A percentile compares a stretch with the other conserved stretches of the same genome.
Evolutionary conservation across 2,329 filamentous ascomycete genomes (phyloP).

Genomic region (Cladosporium austrohemisphaericum): DNA sequence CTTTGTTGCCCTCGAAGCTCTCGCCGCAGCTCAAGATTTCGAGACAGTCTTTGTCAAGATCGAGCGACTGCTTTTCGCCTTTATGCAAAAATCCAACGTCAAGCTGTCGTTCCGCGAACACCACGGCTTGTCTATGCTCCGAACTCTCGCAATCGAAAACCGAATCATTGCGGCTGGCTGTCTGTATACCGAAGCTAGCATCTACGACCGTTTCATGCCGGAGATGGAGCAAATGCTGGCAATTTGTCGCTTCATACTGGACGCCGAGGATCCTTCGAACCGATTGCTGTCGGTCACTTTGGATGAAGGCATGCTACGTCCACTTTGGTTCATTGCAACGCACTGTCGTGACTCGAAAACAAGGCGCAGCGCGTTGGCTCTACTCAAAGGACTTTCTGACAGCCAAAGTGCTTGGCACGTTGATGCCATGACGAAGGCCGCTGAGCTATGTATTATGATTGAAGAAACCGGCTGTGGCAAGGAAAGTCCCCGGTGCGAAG

Average conservation of each 20-base stretch:
- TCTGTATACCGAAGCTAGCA: slow-evolving; percentile 26
- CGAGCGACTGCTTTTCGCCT: slow-evolving; percentile 27
- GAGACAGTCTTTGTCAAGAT: slow-evolving; percentile 25
- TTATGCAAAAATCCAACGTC: slow-evolving; percentile 28
- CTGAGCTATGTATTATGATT: slow-evolving; percentile 22
- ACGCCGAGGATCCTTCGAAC: slow-evolving; percentile 26
- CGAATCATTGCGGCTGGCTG: slow-evolving; percentile 27
- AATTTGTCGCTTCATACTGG: slow-evolving; percentile 28
- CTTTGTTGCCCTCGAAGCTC: slow-evolving; percentile 26
- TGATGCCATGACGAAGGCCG: slow-evolving; percentile 25
- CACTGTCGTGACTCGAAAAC: slow-evolving; percentile 29
- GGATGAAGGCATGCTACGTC: slow-evolving; percentile 31
- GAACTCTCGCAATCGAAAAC: slow-evolving; percentile 29
- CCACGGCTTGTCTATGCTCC: slow-evolving; percentile 29
- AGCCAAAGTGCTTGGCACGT: slow-evolving; percentile 29
- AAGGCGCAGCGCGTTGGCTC: slow-evolving; percentile 25
- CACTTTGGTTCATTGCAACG: slow-evolving; percentile 28
- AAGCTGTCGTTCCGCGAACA: slow-evolving; percentile 28
- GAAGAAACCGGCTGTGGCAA: slow-evolving; percentile 25
- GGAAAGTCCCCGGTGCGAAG: slow-evolving; percentile 21
- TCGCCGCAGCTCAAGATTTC: slow-evolving; percentile 27
- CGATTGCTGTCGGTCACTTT: slow-evolving; percentile 28
- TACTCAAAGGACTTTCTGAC: slow-evolving; percentile 24
- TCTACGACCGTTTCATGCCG: slow-evolving; percentile 25
- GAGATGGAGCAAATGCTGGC: slow-evolving; percentile 32